Percentiles rank a stretch among this genome's conserved stretches.
phyloP scores from a whole-genome alignment of 129 eudicot genomes.

The Sambucus nigra region DNA sequence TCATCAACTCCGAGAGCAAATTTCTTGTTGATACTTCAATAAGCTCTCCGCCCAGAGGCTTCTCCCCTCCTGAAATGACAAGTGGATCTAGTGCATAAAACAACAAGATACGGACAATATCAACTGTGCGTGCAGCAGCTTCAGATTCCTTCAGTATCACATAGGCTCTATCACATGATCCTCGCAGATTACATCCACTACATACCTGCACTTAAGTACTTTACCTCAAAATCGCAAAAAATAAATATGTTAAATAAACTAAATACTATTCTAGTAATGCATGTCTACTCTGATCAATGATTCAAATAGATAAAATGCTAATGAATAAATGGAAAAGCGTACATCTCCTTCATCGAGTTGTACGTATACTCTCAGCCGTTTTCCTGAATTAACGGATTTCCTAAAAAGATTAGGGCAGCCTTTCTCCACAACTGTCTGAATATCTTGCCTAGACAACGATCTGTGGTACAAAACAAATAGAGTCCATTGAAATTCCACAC shows the following conservation, averaged over 20 bases:
- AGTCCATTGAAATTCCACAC: no score
- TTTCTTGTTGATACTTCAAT: slow-evolving; percentile 58
- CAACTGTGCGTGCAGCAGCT: slow-evolving; percentile 78
- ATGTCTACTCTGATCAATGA: background rate
- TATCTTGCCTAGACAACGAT: slow-evolving; percentile 54
- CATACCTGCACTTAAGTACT: slow-evolving; percentile 46
- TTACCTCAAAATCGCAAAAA: no score
- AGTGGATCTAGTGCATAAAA: slow-evolving; percentile 78
- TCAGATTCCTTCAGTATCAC: slow-evolving; percentile 40
- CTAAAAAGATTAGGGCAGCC: slow-evolving; percentile 76
- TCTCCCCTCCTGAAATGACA: slow-evolving; percentile 33
- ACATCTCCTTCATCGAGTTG: slow-evolving; percentile 83
- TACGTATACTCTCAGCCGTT: slow-evolving; percentile 66
- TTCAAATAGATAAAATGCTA: background rate
- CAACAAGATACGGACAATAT: slow-evolving; percentile 66
- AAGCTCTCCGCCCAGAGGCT: slow-evolving; percentile 37
- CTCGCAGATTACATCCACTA: slow-evolving; percentile 57
- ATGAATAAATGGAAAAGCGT: slow-evolving; percentile 20
- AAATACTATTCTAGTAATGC: no score
- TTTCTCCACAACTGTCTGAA: slow-evolving; percentile 55
- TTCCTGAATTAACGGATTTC: slow-evolving; percentile 81
- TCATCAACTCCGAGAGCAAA: slow-evolving; percentile 58
- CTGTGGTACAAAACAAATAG: slow-evolving; percentile 32
- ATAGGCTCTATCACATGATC: slow-evolving; percentile 87
- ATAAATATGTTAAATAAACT: no score